These are phyloP conservation scores for Hirsutella rhossiliensis DNA, from an alignment of 2,329 filamentous ascomycete genomes.

Conservation along the genomic window DNA sequence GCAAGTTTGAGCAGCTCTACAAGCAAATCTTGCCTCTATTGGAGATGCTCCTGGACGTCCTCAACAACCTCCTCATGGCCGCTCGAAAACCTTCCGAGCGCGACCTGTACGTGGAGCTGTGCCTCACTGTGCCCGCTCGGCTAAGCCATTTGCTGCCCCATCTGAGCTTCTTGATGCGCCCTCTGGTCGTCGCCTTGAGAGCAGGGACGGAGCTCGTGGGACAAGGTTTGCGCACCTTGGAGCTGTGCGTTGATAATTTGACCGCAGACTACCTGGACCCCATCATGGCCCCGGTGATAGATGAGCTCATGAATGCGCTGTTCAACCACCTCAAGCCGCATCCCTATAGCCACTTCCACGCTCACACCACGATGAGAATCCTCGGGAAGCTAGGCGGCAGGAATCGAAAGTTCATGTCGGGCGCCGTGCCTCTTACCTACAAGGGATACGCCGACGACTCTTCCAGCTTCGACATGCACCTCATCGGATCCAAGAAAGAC, in stretches of 20 bases:
- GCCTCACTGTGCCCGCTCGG: constrained; percentile 86
- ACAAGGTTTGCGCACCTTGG: constrained; percentile 83
- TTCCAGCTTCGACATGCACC: constrained; percentile 75
- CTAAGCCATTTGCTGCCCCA: constrained; percentile 92
- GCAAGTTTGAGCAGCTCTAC: constrained; percentile 94
- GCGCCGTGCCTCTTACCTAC: constrained; percentile 72
- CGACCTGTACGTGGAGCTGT: constrained; percentile 94
- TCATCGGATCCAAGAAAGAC: constrained; percentile 83
- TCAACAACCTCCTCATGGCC: constrained; percentile 87
- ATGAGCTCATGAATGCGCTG: constrained; percentile 93
- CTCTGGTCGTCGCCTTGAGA: constrained; percentile 86
- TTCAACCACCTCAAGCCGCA: constrained; percentile 92
- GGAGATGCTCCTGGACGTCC: constrained; percentile 93
- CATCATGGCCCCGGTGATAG: constrained; percentile 98
- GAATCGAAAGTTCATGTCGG: constrained; percentile 90
- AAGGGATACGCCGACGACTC: constrained; percentile 79
- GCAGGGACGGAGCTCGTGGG: constrained; percentile 89
- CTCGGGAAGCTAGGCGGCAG: constrained; percentile 91
- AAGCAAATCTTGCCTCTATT: constrained; percentile 94
- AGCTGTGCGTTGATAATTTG: constrained; percentile 95
- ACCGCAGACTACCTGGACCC: constrained; percentile 96
- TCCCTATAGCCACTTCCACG: constrained; percentile 94
- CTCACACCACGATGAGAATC: constrained; percentile 95
- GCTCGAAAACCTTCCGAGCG: constrained; percentile 83
- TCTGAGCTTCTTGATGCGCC: constrained; percentile 92